phyloP scores from a whole-genome alignment of 306 rosid genomes.

The Vigna nakashimae region DNA sequence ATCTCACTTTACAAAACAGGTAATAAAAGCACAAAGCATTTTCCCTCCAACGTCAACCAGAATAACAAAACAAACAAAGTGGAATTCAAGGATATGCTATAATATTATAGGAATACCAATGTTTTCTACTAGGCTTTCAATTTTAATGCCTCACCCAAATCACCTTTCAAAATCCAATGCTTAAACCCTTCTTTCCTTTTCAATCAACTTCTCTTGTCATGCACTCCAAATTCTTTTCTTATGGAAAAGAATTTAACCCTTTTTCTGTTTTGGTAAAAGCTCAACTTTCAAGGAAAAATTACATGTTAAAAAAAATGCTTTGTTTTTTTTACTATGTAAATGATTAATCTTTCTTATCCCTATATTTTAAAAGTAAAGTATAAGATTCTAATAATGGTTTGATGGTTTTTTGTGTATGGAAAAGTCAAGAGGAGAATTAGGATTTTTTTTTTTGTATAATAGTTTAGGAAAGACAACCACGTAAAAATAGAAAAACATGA shows the following conservation, averaged over 20 bases:
- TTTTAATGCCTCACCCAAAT: no score
- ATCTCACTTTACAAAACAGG: constrained; percentile 71
- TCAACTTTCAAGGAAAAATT: neutral
- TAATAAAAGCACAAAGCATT: constrained; percentile 45
- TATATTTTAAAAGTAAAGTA: no score
- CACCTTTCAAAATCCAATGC: constrained; percentile 4
- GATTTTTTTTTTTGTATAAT: no score
- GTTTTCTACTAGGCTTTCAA: neutral
- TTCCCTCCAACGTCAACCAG: constrained; percentile 38
- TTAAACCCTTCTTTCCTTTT: neutral
- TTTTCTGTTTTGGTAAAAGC: constrained; percentile 16
- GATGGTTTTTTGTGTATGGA: no score
- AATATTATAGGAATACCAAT: constrained; percentile 41
- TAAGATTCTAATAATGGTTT: no score
- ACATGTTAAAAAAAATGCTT: neutral
- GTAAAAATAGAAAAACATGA: no score
- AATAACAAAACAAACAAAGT: constrained; percentile 27
- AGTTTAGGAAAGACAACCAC: no score
- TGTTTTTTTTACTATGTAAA: no score
- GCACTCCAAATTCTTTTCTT: neutral
- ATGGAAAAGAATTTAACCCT: neutral
- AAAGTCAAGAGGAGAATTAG: no score
- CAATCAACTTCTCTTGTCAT: constrained; percentile 9
- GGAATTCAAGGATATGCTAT: constrained; percentile 55
- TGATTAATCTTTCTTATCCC: no score